phyloP scores from a whole-genome alignment of 169 alveolate species.

The Babesia caballi region DNA sequence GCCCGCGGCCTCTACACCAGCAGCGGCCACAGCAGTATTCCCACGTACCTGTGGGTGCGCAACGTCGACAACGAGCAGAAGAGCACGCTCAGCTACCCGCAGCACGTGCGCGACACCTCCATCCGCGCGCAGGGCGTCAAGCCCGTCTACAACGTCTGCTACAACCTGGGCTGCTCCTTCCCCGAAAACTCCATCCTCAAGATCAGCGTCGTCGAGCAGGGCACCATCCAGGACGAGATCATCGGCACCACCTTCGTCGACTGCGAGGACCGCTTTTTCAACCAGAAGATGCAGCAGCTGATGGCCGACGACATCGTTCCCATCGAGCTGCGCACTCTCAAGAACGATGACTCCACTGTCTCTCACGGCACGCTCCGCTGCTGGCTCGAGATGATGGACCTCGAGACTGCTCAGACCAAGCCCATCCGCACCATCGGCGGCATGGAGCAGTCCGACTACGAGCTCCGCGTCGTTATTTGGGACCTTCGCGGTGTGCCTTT shows the following conservation, averaged over 20 bases:
- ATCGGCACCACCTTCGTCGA: conserved; percentile 86
- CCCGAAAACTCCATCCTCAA: conserved; percentile 86
- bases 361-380: conserved; percentile 87
- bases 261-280: conserved; percentile 86
- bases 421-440: conserved; percentile 79
- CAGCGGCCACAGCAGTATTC: conserved; percentile 73
- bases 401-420: conserved; percentile 78
- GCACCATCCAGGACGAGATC: conserved; percentile 81
- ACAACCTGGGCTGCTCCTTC: conserved; percentile 81
- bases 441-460: conserved; percentile 83
- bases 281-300: conserved; percentile 76
- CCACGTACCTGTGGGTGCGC: conserved; percentile 74
- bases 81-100: conserved; percentile 74
- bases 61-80: conserved; percentile 74
- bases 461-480: conserved; percentile 87
- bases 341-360: conserved; percentile 73
- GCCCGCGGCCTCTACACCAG: conserved; percentile 86
- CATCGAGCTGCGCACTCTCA: conserved; percentile 75
- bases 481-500: conserved; percentile 80
- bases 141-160: conserved; percentile 86
- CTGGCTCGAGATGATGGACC: conserved; percentile 84
- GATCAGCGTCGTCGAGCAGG: conserved; percentile 80
- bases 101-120: conserved; percentile 62
- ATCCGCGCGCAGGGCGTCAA: conserved; percentile 78
- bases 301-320: conserved; percentile 78